Evolutionary conservation across 345 rosid species (phyloP).

Genomic region (Citropsis articulata): DNA sequence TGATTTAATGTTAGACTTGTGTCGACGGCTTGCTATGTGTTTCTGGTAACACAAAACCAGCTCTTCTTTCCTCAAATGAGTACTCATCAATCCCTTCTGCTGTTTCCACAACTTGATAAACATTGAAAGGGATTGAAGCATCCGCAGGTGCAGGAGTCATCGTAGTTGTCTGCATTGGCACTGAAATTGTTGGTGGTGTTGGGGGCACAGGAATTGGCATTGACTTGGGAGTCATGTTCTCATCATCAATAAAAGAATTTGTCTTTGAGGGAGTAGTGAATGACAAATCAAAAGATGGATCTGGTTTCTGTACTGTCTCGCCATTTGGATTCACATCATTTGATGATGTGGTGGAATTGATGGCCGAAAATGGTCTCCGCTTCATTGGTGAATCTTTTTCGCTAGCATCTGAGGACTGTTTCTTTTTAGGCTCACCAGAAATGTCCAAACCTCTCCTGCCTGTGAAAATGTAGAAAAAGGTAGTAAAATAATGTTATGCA

Average conservation of each 20-base stretch:
- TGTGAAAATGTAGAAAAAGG: constrained; percentile 15
- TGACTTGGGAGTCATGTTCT: constrained; percentile 61
- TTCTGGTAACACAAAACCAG: constrained; percentile 62
- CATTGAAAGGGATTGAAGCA: constrained; percentile 19
- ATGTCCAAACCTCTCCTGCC: constrained; percentile 67
- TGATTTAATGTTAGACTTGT: constrained; percentile 38
- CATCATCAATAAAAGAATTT: constrained; percentile 40
- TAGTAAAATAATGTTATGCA: not conserved
- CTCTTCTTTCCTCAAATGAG: constrained; percentile 89
- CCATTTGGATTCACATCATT: constrained; percentile 25
- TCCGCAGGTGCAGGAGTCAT: constrained; percentile 49
- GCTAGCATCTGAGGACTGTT: constrained; percentile 51
- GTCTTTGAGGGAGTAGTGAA: constrained; percentile 56
- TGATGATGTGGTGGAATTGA: constrained; percentile 49
- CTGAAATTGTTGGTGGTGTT: constrained; percentile 65
- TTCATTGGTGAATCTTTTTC: constrained; percentile 64
- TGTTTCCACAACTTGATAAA: constrained; percentile 30
- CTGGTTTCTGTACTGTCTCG: constrained; percentile 34
- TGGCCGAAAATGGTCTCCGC: constrained; percentile 85
- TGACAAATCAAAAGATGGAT: constrained; percentile 22
- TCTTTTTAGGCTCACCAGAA: constrained; percentile 57
- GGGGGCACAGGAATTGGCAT: constrained; percentile 51
- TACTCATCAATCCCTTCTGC: constrained; percentile 67
- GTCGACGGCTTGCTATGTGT: constrained; percentile 33
- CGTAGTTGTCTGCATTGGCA: constrained; percentile 65